phyloP scores from a whole-genome alignment of 225 moss, liverwort and hornwort species.

The Sphagnum tenellum region DNA sequence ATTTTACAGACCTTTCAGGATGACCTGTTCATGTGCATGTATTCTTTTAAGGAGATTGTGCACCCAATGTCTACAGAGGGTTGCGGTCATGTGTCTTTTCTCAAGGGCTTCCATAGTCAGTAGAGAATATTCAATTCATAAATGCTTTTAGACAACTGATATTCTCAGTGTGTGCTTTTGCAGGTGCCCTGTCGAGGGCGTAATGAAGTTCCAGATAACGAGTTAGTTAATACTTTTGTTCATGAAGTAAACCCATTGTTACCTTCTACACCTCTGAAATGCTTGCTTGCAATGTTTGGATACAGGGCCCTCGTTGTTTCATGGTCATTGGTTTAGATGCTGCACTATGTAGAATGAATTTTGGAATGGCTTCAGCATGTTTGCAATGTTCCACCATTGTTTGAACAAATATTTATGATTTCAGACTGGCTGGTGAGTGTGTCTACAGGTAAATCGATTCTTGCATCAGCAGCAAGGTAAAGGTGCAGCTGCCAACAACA shows the following conservation, averaged over 20 bases:
- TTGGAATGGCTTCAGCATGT: no score
- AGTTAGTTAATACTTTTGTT: slow-evolving; percentile 88
- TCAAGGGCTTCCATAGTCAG: no score
- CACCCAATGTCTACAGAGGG: neutral
- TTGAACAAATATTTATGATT: neutral
- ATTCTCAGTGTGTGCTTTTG: neutral
- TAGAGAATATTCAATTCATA: no score
- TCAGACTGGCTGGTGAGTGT: no score
- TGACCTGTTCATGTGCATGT: no score
- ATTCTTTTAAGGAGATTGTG: neutral
- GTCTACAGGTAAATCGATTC: slow-evolving; percentile 62
- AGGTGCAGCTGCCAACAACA: slow-evolving; percentile 37
- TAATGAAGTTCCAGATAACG: slow-evolving; percentile 94
- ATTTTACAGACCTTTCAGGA: no score
- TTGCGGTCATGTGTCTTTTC: no score
- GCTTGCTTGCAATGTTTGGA: no score
- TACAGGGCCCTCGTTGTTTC: no score
- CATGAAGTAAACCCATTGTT: slow-evolving; percentile 53
- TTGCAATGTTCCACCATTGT: no score
- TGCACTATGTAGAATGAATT: no score
- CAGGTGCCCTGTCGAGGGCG: slow-evolving; percentile 94
- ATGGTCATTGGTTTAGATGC: no score
- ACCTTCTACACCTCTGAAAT: neutral
- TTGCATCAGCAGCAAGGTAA: slow-evolving; percentile 44
- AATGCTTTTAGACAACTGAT: neutral